phyloP scores from a whole-genome alignment of 768 basidiomycete genomes.

The Boletus pseudopeckii region DNA sequence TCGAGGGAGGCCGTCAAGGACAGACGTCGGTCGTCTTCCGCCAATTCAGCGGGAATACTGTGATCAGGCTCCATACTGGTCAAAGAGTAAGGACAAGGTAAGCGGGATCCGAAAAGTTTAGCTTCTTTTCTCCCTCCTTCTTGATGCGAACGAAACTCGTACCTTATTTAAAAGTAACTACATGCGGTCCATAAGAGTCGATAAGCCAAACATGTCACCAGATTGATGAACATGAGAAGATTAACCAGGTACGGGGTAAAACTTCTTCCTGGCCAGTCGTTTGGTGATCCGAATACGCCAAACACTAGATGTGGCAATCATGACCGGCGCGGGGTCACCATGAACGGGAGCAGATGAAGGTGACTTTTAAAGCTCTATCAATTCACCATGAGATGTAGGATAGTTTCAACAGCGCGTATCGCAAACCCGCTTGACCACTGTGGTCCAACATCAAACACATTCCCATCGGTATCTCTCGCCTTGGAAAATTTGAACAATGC shows the following conservation, averaged over 20 bases:
- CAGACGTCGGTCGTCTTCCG: slow-evolving; percentile 7
- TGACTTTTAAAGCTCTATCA: slow-evolving; percentile 8
- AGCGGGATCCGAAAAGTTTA: not conserved
- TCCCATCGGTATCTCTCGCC: slow-evolving; percentile 21
- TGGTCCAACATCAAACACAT: slow-evolving; percentile 19
- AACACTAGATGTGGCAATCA: not conserved
- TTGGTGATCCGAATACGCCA: too few species aligned
- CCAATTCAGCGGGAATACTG: slow-evolving; percentile 9
- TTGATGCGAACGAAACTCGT: too few species aligned
- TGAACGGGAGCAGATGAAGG: slow-evolving; percentile 15
- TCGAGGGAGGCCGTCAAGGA: slow-evolving; percentile 11
- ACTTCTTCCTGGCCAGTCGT: too few species aligned
- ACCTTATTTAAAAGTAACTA: too few species aligned
- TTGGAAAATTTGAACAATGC: slow-evolving; percentile 29
- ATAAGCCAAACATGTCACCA: too few species aligned
- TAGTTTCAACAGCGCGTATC: slow-evolving; percentile 1
- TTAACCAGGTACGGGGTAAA: too few species aligned
- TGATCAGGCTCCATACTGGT: slow-evolving; percentile 5
- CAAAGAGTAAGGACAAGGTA: not conserved
- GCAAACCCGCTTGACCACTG: slow-evolving; percentile 17
- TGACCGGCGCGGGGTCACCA: slow-evolving; percentile 8
- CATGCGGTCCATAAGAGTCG: too few species aligned
- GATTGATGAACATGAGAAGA: too few species aligned
- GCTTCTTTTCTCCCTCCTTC: too few species aligned
- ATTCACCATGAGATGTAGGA: too few species aligned